phyloP scores from a whole-genome alignment of 2,329 filamentous ascomycete genomes.

The Cercospora sesami region DNA sequence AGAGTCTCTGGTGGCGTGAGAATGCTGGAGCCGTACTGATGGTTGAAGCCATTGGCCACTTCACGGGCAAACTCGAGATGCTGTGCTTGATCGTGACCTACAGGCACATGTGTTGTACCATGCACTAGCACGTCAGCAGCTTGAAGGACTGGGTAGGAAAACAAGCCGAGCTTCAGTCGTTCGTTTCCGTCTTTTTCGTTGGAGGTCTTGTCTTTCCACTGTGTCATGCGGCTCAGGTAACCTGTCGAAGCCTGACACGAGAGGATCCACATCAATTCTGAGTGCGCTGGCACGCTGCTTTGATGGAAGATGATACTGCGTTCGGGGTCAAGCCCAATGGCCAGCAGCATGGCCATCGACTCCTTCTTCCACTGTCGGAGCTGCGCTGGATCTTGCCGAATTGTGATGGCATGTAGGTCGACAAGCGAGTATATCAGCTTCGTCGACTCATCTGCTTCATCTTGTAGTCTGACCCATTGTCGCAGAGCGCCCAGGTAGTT shows the following conservation, averaged over 20 bases:
- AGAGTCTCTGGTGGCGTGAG: constrained; percentile 69
- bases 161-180: constrained; percentile 79
- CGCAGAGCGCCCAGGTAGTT: constrained; percentile 91
- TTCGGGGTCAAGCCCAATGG: constrained; percentile 78
- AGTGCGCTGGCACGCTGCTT: constrained; percentile 64
- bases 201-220: constrained; percentile 76
- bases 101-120: constrained; percentile 86
- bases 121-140: constrained; percentile 92
- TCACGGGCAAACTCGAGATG: constrained; percentile 92
- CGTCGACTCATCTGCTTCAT: constrained; percentile 57
- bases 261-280: constrained; percentile 95
- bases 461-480: constrained; percentile 81
- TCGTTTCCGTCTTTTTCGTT: constrained; percentile 45
- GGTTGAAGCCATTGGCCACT: constrained; percentile 84
- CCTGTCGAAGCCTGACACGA: constrained; percentile 89
- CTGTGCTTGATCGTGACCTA: constrained; percentile 92
- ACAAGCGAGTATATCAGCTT: constrained; percentile 83
- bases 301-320: constrained; percentile 80
- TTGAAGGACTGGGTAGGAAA: constrained; percentile 93
- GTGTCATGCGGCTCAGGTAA: constrained; percentile 96
- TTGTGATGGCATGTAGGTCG: constrained; percentile 89
- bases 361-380: constrained; percentile 69
- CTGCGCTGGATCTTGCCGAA: constrained; percentile 63
- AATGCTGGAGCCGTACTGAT: constrained; percentile 60
- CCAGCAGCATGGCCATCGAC: constrained; percentile 75